Base-by-base conservation (phyloP, 139 green algal genomes). In the Marvania coccoides region DNA sequence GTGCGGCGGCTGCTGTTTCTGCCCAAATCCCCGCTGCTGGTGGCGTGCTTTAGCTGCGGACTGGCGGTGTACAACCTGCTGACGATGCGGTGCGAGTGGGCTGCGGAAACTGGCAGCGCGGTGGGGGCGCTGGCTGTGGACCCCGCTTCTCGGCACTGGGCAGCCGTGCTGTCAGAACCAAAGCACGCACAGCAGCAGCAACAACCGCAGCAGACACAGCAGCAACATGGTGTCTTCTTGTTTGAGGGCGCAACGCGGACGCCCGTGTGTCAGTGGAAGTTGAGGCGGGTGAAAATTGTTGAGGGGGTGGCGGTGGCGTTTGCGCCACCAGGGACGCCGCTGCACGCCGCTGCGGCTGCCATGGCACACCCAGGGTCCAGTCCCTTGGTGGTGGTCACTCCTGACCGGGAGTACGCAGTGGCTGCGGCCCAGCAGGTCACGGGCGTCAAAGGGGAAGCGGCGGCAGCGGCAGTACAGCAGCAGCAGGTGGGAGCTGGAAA, bases 1-100 rank as follows among this genome's bases (percentile, higher is more conserved):
- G 19, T 51, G 42, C 19, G 19, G 42, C 42, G 19, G 42, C 19
- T 51, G 42, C 19, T 51, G 42, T 19, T 51, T 19, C 19, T 51
- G 42, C 42, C 42, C 42, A 33, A 66, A 13, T 66, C 59, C 26
- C 59, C 59, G 12, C 24, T n/a, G 10, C 14, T 66, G 34, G 59
- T 66, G n/a, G 13, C 33, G n/a, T 29, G 30, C 13, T 54, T 29
- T 15, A 12, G 36, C 13, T 6, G 6, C 23, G 59, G 35, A 6
- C 24, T 66, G 5, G 59, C 23, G 6, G 59, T 71, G 13, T 71
- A 61, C 45, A 71, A 71, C 60, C 35, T 71, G 36, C 26, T 71
- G 47, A 60, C 63, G 19, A 46, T 35, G 28, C 12, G 24, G 10
- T 24, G 28, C 54, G 63, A 64, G 35, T 71, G 47, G 47, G 15